phyloP scores from a whole-genome alignment of 805 yeast genomes.

The Saccharomycopsis schoenii region DNA sequence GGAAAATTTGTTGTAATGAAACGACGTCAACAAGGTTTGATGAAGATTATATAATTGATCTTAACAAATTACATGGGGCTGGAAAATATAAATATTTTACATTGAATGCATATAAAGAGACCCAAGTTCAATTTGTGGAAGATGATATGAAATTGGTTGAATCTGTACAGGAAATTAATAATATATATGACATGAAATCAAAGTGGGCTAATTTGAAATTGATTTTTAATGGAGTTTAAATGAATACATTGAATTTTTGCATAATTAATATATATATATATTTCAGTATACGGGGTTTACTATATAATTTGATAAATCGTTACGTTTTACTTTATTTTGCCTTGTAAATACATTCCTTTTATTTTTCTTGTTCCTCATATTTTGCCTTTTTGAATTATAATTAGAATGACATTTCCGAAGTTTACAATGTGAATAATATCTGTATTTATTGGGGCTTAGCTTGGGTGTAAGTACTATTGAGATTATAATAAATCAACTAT shows the following conservation, averaged over 20 bases:
- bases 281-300: too few relatives aligned
- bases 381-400: too few relatives aligned
- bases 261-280: too few relatives aligned
- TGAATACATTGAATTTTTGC: background rate
- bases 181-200: conserved; percentile 11
- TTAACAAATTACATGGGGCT: background rate
- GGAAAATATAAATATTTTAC: conserved; percentile 10
- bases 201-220: background rate
- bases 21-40: background rate
- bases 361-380: too few relatives aligned
- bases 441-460: too few relatives aligned
- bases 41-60: background rate
- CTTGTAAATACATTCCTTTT: too few relatives aligned
- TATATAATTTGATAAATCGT: too few relatives aligned
- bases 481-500: too few relatives aligned
- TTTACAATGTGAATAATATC: too few relatives aligned
- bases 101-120: conserved; percentile 13
- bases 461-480: too few relatives aligned
- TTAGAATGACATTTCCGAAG: too few relatives aligned
- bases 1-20: background rate
- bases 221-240: background rate
- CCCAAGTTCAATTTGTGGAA: conserved; percentile 6
- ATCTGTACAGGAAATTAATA: conserved; percentile 12
- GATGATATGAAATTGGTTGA: conserved; percentile 6
- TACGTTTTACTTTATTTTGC: too few relatives aligned